Conservation (phyloP, 2,329 filamentous ascomycete species). For the Claviceps sorghi region DNA sequence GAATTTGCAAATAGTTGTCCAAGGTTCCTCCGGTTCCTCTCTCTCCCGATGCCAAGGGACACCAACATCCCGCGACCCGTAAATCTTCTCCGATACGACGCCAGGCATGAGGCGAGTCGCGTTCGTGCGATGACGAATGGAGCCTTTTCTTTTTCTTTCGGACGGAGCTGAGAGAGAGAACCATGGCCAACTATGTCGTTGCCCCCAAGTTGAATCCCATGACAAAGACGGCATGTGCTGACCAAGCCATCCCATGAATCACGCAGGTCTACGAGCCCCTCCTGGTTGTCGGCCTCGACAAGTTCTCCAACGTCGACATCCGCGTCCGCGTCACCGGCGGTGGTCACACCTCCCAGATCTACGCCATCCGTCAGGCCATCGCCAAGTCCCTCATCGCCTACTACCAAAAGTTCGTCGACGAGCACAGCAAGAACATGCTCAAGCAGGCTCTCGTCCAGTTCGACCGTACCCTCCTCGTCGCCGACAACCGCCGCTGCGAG, state of each 20-base stretch:
- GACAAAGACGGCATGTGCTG: not conserved
- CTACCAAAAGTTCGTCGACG: conserved; percentile 99
- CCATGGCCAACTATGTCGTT: no score
- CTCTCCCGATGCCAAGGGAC: not conserved
- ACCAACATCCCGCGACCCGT: not conserved
- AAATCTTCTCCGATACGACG: not conserved
- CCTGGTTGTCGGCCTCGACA: conserved; percentile 92
- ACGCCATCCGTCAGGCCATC: conserved; percentile 97
- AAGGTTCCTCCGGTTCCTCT: not conserved
- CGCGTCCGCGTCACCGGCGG: conserved; percentile 90
- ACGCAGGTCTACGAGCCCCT: conserved; percentile 89
- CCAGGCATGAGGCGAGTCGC: not conserved
- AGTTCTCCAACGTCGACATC: conserved; percentile 94
- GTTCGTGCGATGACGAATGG: not conserved
- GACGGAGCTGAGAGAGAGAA: not conserved
- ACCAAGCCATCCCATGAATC: not conserved
- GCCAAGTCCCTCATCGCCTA: conserved; percentile 67
- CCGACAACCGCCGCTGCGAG: conserved; percentile 97
- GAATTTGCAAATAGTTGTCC: not conserved
- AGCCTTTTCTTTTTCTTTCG: not conserved
- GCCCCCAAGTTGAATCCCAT: not conserved
- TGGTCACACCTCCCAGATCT: conserved; percentile 95
- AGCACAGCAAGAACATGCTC: conserved; percentile 99
- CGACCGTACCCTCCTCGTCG: conserved; percentile 93
- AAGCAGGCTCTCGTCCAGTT: conserved; percentile 95